Conservation (phyloP, 2,329 filamentous ascomycete species). For the Fusarium sp. region DNA sequence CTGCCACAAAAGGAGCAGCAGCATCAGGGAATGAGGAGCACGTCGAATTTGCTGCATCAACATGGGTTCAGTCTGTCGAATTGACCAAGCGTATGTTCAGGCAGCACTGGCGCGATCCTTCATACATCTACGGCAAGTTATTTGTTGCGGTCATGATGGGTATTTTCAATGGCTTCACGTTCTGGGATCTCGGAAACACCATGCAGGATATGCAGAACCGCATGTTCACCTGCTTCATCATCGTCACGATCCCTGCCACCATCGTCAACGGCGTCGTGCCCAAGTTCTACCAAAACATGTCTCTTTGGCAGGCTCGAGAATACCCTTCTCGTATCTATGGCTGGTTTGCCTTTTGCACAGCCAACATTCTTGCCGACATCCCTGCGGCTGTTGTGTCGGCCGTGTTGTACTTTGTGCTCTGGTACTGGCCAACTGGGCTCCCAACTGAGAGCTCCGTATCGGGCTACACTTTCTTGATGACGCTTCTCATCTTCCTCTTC, state of each 20-base stretch:
- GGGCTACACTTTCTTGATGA: conserved; percentile 83
- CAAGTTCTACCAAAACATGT: conserved; percentile 79
- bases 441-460: conserved; percentile 70
- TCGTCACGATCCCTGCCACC: conserved; percentile 70
- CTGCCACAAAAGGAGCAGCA: conserved; percentile 24
- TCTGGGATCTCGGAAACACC: conserved; percentile 72
- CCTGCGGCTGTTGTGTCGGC: conserved; percentile 71
- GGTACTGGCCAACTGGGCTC: conserved; percentile 80
- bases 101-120: conserved; percentile 79
- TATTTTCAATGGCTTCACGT: conserved; percentile 83
- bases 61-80: conserved; percentile 68
- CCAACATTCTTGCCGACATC: conserved; percentile 77
- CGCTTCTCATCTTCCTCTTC: conserved; percentile 80
- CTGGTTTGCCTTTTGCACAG: conserved; percentile 79
- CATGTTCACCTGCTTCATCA: conserved; percentile 76
- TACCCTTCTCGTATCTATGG: conserved; percentile 79
- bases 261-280: conserved; percentile 78
- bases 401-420: conserved; percentile 75
- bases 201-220: conserved; percentile 77
- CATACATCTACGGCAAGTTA: conserved; percentile 79
- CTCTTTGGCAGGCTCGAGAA: conserved; percentile 77
- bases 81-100: conserved; percentile 75
- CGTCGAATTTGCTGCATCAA: conserved; percentile 72
- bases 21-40: conserved; percentile 1
- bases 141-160: conserved; percentile 76